These are phyloP conservation scores for Solanum lignicaule DNA, from an alignment of 257 asterid species.

Conservation along the genomic window DNA sequence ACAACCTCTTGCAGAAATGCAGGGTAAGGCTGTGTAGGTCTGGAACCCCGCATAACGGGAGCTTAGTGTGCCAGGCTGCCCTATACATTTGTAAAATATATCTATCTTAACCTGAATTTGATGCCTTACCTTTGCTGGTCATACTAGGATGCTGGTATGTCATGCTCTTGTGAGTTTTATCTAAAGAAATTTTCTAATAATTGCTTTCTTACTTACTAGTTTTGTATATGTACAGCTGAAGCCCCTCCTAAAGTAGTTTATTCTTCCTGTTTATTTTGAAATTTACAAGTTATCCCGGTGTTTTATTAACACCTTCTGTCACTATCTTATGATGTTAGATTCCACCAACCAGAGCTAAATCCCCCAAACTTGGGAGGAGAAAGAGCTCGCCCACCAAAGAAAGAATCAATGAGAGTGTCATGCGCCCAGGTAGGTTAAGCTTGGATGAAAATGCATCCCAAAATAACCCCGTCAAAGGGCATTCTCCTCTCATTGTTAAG, in stretches of 20 bases:
- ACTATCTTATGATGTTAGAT: conserved; percentile 26
- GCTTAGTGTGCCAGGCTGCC: background rate
- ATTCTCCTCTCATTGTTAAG: conserved; percentile 28
- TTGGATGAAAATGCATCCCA: conserved; percentile 49
- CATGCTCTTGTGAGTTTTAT: background rate
- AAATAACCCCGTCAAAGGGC: conserved; percentile 26
- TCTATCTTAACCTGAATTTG: background rate
- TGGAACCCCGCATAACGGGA: background rate
- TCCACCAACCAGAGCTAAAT: conserved; percentile 67
- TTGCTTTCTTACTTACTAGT: background rate
- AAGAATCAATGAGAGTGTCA: conserved; percentile 19
- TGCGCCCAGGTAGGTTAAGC: conserved; percentile 44
- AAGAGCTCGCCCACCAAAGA: conserved; percentile 34
- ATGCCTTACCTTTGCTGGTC: background rate
- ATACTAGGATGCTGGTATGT: background rate
- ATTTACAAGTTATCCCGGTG: background rate
- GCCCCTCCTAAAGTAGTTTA: background rate
- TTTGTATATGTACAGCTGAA: background rate
- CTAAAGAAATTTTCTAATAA: background rate
- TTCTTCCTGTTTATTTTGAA: background rate
- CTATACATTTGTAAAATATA: background rate
- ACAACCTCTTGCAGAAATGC: background rate
- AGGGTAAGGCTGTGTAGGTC: background rate
- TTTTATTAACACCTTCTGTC: background rate
- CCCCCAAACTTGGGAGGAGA: conserved; percentile 73